phyloP scores from a whole-genome alignment of 352 stramenopile genomes.

The Thalassiosira livingstoniorum region DNA sequence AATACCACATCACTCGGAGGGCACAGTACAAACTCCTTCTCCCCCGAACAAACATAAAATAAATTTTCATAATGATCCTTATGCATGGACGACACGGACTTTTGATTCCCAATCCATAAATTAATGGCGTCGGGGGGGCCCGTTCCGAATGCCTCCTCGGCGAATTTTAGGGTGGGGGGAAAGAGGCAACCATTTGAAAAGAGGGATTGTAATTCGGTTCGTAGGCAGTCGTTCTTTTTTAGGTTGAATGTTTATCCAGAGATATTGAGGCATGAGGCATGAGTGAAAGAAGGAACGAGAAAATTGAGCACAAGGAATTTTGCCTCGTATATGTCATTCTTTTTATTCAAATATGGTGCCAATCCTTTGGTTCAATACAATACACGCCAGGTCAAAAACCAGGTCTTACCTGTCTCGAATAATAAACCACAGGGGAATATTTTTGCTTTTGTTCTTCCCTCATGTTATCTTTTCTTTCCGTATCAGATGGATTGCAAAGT shows the following conservation, averaged over 20 bases:
- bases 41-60: constrained; percentile 94
- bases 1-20: constrained; percentile 71
- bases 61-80: constrained; percentile 99
- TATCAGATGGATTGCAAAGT: too few species aligned
- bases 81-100: constrained; percentile 94
- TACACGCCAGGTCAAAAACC: too few species aligned
- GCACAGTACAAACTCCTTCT: constrained; percentile 92
- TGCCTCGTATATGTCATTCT: too few species aligned
- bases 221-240: constrained; percentile 84
- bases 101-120: constrained; percentile 97
- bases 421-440: constrained; percentile 54
- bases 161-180: constrained; percentile 70
- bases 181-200: constrained; percentile 56
- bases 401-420: constrained; percentile 53
- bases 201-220: constrained; percentile 71
- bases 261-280: background rate
- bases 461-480: too few species aligned
- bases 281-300: too few species aligned
- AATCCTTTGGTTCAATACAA: too few species aligned
- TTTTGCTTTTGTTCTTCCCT: too few species aligned
- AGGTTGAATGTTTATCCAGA: background rate
- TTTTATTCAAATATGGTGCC: too few species aligned
- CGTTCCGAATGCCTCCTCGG: constrained; percentile 78
- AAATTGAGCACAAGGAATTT: too few species aligned
- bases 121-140: constrained; percentile 90